phyloP scores from a whole-genome alignment of 371 early-diverging fungal species.

The Circinella umbellata region DNA sequence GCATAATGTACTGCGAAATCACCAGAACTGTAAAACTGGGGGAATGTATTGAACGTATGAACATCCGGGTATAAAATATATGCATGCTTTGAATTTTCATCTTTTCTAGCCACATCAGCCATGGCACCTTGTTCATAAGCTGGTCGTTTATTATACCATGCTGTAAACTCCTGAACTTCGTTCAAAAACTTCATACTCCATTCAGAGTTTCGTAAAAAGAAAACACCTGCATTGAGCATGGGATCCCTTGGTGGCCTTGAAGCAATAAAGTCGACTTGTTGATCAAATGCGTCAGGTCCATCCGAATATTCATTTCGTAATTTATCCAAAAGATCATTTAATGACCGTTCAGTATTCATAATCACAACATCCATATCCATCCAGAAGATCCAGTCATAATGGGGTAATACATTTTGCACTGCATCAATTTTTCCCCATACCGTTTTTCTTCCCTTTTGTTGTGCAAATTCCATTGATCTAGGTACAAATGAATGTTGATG shows the following conservation, averaged over 20 bases:
- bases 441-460: slow-evolving; percentile 51
- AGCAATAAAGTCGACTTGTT: slow-evolving; percentile 53
- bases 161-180: slow-evolving; percentile 48
- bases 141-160: slow-evolving; percentile 49
- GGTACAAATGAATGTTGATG: slow-evolving; percentile 66
- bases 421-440: slow-evolving; percentile 70
- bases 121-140: slow-evolving; percentile 68
- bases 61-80: slow-evolving; percentile 56
- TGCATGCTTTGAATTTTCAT: slow-evolving; percentile 29
- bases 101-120: slow-evolving; percentile 55
- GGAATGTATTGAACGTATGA: slow-evolving; percentile 67
- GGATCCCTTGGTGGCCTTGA: slow-evolving; percentile 48
- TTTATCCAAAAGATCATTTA: slow-evolving; percentile 43
- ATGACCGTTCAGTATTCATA: slow-evolving; percentile 47
- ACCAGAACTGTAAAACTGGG: slow-evolving; percentile 52
- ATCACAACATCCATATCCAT: slow-evolving; percentile 71
- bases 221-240: slow-evolving; percentile 68
- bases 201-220: slow-evolving; percentile 63
- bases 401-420: slow-evolving; percentile 62
- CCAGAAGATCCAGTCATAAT: slow-evolving; percentile 73
- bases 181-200: slow-evolving; percentile 60
- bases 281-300: slow-evolving; percentile 30
- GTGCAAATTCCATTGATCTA: slow-evolving; percentile 62
- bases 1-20: slow-evolving; percentile 71
- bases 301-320: slow-evolving; percentile 29